Evolutionary conservation across 164 flowering plant species (phyloP), one percentile per base, ranked within the genome.

Genomic region (Dillenia suffruticosa): DNA sequence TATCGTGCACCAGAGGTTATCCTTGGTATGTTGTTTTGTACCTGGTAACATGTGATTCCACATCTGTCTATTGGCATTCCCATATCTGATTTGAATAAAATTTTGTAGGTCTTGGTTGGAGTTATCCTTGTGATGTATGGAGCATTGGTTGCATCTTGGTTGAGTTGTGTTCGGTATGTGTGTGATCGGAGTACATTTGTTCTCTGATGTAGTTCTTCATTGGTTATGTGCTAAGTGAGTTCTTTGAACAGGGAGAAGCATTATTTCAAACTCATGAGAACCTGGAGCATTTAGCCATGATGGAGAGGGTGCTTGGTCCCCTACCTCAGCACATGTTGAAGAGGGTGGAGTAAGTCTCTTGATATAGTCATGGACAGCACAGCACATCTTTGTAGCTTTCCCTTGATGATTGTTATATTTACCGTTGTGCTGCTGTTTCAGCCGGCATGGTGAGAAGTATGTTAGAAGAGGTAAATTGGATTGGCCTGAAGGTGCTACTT

Each of bases 1-100:
- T 86, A 86, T 48, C 81, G 92, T 26, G 92, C 92, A 2, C 92
- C 92, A 5, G 92, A 86, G 69, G 89, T 86, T 40, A 86, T 86
- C 47, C 75, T 86, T 49, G 92, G 92, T 84, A 77, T 53, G 22
- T 9, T 16, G 13, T 12, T 22, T 12, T 52, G 46, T 24, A 4
- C 22, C 15, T 15, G 12, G 8, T 32, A 1, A 32, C 5, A 32
- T 32, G 5, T 32, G 7, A 1, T 51, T 62, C 5, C 49, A 10
- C 15, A 10, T 9, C 9, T 5, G 5, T 46, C 40, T 17, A 17
- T n/a, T 19, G 54, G 10, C 2, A 4, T 49, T 15, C 9, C 4
- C 12, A 7, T 11, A 2, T 16, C 17, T 9, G 10, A 8, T 9
- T 57, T 5, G 4, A 32, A 32, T 32, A 32, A 4, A 32, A 4